Conservation (phyloP, 768 basidiomycete genomes). For the Pleurotus salmoneostramineus region DNA sequence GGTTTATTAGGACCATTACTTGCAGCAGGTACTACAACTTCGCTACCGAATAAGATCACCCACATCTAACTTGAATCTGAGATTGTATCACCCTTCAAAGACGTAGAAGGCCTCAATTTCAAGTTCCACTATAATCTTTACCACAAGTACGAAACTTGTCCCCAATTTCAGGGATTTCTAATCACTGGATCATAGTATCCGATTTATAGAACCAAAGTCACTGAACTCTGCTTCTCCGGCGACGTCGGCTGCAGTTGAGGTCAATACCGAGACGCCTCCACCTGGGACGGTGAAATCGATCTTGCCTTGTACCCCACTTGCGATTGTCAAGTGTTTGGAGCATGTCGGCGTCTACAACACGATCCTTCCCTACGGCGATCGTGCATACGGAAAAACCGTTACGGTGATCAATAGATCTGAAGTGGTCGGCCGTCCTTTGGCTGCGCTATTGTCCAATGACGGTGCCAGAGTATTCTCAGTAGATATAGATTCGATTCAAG, state of each 20-base stretch:
- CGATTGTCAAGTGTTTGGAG: slow-evolving; percentile 94
- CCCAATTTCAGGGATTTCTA: neutral
- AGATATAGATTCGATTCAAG: slow-evolving; percentile 93
- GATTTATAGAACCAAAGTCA: slow-evolving; percentile 81
- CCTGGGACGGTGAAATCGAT: slow-evolving; percentile 92
- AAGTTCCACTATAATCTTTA: slow-evolving; percentile 95
- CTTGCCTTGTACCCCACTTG: slow-evolving; percentile 95
- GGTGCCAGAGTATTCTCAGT: slow-evolving; percentile 94
- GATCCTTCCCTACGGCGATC: slow-evolving; percentile 89
- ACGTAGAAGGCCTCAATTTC: slow-evolving; percentile 96
- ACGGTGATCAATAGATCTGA: slow-evolving; percentile 97
- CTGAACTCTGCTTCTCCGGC: slow-evolving; percentile 44
- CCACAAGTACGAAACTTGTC: slow-evolving; percentile 66
- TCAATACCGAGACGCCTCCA: slow-evolving; percentile 62
- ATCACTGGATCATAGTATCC: slow-evolving; percentile 55
- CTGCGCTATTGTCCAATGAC: slow-evolving; percentile 92
- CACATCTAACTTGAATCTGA: slow-evolving; percentile 20
- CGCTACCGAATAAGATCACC: neutral
- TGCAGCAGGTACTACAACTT: slow-evolving; percentile 72
- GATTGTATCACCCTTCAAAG: slow-evolving; percentile 95
- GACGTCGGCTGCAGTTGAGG: slow-evolving; percentile 25
- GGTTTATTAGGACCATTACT: slow-evolving; percentile 78
- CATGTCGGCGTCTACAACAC: slow-evolving; percentile 90
- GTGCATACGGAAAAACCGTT: slow-evolving; percentile 89
- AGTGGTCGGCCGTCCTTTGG: slow-evolving; percentile 96